Evolutionary conservation across 2,329 filamentous ascomycete species (phyloP), one percentile per base, ranked within the genome.

Genomic region (Stemphylium lycopersici): DNA sequence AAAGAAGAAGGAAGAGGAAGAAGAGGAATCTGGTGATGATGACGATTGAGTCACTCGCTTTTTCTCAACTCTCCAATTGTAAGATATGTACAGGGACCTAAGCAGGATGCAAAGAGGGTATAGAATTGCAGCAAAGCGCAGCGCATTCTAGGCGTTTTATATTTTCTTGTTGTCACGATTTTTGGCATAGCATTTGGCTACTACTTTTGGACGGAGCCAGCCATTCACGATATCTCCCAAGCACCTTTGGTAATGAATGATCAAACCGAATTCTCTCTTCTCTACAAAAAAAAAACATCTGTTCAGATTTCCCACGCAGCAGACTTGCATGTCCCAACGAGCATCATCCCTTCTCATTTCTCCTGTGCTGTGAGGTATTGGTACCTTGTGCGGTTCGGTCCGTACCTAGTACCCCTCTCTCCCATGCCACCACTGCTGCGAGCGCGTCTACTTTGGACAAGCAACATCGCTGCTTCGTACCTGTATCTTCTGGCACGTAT

Each of bases 1-100:
- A 44, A 71, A 69, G 46, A 63, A 66, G 45, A 80, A 77, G n/a
- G 79, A 83, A 26, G 78, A 83, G 24, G 78, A 81, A 66, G 83
- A 83, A 20, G 69, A 74, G 37, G 67, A 72, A 48, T 59, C 61
- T 36, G 61, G 65, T 45, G 64, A 75, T 44, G 65, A 72, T 12
- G 71, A 73, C 40, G 70, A 74, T 37, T 72, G 59, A 67, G 45
- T 24, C 18, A 41, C 15, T 29, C 26, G 8, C 2, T 20, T 20
- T 20, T 20, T 20, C 20, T 29, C 10, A 10, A n/a, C 13, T 39
- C 11, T 12, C 12, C 10, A 10, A 22, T 18, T 18, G 59, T 57
- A 61, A 46, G 46, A 55, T 58, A 59, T 54, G 40, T 52, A 45
- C 32, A 45, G 20, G 24, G 32, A 24, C 8, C n/a, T 24, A 7